These are phyloP conservation scores for Boletus tylopilopsis DNA, from an alignment of 768 basidiomycete genomes.

Conservation along the genomic window DNA sequence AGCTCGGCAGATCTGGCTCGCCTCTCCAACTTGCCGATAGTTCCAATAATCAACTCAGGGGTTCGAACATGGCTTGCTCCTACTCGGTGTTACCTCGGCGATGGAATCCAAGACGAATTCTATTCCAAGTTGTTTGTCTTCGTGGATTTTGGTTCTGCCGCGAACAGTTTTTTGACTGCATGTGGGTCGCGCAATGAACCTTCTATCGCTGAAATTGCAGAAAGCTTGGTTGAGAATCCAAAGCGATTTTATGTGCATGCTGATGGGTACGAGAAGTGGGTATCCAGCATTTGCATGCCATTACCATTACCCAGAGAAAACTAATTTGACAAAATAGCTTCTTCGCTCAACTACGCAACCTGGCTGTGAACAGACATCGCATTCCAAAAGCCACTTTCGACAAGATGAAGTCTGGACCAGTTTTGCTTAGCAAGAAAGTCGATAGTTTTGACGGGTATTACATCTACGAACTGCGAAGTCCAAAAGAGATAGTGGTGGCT, in stretches of 20 bases:
- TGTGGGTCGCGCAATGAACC: conserved; percentile 1
- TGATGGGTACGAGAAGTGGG: neutral
- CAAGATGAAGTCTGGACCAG: neutral
- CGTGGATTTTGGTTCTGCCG: neutral
- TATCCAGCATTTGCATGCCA: neutral
- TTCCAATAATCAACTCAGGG: neutral
- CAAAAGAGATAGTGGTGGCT: neutral
- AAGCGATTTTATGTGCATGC: neutral
- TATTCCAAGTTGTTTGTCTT: conserved; percentile 1
- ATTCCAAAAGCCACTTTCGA: neutral
- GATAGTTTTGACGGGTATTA: neutral
- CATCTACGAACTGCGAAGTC: neutral
- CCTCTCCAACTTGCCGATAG: neutral
- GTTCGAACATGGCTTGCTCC: neutral
- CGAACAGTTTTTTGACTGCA: neutral
- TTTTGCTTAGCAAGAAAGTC: neutral
- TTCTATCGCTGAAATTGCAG: neutral
- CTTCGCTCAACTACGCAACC: neutral
- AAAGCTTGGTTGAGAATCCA: neutral
- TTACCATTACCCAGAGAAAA: neutral
- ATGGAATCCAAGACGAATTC: neutral
- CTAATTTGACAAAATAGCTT: neutral
- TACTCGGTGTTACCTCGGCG: neutral
- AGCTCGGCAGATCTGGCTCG: neutral
- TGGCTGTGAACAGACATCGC: neutral